phyloP scores from a whole-genome alignment of 2,329 filamentous ascomycete species.

The Dactylellina leptospora region DNA sequence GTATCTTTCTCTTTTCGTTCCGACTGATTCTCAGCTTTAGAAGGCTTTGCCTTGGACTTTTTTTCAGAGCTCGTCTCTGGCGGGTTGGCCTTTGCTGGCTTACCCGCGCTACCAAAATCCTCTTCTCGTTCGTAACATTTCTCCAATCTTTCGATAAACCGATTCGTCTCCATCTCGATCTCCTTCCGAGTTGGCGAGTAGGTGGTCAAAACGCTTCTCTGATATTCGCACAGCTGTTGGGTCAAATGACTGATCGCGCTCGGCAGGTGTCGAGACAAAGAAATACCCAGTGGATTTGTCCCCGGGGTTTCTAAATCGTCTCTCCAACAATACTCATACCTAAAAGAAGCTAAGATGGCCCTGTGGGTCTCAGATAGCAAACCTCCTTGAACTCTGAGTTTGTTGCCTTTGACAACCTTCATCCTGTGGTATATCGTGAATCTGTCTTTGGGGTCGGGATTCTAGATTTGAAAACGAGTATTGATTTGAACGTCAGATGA shows the following conservation, averaged over 20 bases:
- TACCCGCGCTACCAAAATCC: slow-evolving; percentile 11
- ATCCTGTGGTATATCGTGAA: slow-evolving; percentile 9
- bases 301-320: background rate
- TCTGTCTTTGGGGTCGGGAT: slow-evolving; percentile 18
- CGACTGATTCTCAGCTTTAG: background rate
- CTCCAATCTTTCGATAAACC: background rate
- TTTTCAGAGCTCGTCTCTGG: no score
- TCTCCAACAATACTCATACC: background rate
- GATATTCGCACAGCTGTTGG: no score
- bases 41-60: no score
- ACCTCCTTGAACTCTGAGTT: background rate
- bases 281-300: background rate
- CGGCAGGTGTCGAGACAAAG: background rate
- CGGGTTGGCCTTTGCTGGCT: no score
- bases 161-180: background rate
- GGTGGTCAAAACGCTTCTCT: no score
- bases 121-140: slow-evolving; percentile 19
- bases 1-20: background rate
- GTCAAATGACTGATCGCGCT: background rate
- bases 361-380: slow-evolving; percentile 28
- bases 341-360: background rate
- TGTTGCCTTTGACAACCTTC: background rate
- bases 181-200: background rate
- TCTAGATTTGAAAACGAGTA: slow-evolving; percentile 2
- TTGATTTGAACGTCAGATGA: background rate